phyloP scores from a whole-genome alignment of 495 filamentous ascomycete genomes.

The Trypethelium eluteriae region DNA sequence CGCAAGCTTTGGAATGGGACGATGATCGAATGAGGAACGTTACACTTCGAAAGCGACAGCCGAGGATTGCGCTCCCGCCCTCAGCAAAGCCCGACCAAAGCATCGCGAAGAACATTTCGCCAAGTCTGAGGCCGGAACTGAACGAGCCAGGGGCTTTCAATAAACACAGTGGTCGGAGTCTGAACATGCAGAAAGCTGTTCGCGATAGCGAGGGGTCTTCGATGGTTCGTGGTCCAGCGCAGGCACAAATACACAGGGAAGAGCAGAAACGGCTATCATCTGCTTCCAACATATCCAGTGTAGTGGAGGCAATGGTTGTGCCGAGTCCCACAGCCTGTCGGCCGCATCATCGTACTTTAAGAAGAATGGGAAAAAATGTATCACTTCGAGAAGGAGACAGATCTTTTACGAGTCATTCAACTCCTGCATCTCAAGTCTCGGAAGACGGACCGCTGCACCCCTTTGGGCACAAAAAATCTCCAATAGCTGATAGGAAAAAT shows the following conservation, averaged over 20 bases:
- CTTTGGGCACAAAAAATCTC: slow-evolving; percentile 25
- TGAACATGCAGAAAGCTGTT: slow-evolving; percentile 22
- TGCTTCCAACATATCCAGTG: slow-evolving; percentile 24
- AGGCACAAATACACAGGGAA: slow-evolving; percentile 7
- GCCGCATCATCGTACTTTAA: slow-evolving; percentile 21
- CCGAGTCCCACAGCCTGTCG: slow-evolving; percentile 18
- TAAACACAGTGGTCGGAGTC: slow-evolving; percentile 20
- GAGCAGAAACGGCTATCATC: slow-evolving; percentile 24
- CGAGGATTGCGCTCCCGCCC: slow-evolving; percentile 5
- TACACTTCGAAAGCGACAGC: slow-evolving; percentile 40
- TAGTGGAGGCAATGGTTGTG: slow-evolving; percentile 28
- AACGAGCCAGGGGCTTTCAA: slow-evolving; percentile 13
- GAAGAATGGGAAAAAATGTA: slow-evolving; percentile 29
- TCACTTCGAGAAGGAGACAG: slow-evolving; percentile 19
- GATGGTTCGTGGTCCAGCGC: slow-evolving; percentile 8
- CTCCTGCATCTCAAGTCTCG: slow-evolving; percentile 20
- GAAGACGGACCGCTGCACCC: slow-evolving; percentile 24
- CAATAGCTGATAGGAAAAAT: slow-evolving; percentile 20
- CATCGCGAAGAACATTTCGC: slow-evolving; percentile 24
- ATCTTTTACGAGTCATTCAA: slow-evolving; percentile 17
- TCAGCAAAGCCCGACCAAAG: slow-evolving; percentile 27
- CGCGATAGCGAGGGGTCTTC: slow-evolving; percentile 25
- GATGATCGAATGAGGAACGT: slow-evolving; percentile 51
- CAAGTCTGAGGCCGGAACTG: slow-evolving; percentile 30
- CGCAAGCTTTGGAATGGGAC: slow-evolving; percentile 42